These are phyloP conservation scores for Tylopilus felleus DNA, from an alignment of 768 basidiomycete genomes.

Conservation along the genomic window DNA sequence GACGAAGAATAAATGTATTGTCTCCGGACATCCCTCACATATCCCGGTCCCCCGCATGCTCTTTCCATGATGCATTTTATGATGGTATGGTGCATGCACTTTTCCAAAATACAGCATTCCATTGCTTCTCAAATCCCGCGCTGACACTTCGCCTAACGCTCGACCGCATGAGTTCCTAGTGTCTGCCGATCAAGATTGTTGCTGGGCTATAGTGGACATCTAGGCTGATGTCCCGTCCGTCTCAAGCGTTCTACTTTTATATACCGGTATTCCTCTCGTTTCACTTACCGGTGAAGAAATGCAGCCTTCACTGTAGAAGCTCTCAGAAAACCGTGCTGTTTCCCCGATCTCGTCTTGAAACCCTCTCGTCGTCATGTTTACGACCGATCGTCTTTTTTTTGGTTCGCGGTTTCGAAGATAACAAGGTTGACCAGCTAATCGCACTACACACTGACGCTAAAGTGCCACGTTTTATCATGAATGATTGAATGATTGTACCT, in stretches of 20 bases:
- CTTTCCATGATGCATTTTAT: slow-evolving; percentile 22
- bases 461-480: slow-evolving; percentile 14
- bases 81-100: slow-evolving; percentile 39
- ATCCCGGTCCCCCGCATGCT: slow-evolving; percentile 21
- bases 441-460: slow-evolving; percentile 21
- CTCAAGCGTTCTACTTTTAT: neutral
- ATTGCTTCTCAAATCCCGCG: slow-evolving; percentile 7
- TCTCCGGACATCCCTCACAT: slow-evolving; percentile 12
- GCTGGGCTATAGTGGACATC: neutral
- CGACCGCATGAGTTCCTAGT: neutral
- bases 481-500: slow-evolving; percentile 19
- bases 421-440: slow-evolving; percentile 11
- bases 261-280: no score
- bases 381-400: slow-evolving; percentile 24
- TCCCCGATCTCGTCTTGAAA: neutral
- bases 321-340: no score
- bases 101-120: slow-evolving; percentile 30
- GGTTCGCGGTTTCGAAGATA: slow-evolving; percentile 17
- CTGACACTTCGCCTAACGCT: neutral
- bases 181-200: neutral
- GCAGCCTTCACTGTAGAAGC: no score
- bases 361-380: slow-evolving; percentile 1
- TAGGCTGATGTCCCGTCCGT: neutral
- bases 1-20: slow-evolving; percentile 35
- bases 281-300: no score